Conservation (phyloP, 2,329 filamentous ascomycete genomes). For the Fusarium sp. region DNA sequence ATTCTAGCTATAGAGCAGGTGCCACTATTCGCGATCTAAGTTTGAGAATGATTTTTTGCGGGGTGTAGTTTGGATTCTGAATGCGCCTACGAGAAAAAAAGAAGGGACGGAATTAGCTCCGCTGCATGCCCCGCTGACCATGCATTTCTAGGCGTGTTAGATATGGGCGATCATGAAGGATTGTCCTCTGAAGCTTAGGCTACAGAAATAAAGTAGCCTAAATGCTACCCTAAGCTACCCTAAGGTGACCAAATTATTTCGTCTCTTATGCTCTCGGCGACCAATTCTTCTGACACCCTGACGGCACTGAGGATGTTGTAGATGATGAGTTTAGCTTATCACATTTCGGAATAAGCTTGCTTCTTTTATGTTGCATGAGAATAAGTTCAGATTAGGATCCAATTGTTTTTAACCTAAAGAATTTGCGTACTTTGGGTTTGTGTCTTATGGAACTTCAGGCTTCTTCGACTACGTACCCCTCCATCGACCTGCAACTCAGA, state of each 20-base stretch:
- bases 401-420: neutral
- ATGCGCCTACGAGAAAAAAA: constrained; percentile 19
- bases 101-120: constrained; percentile 35
- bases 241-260: neutral
- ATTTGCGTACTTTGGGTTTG: neutral
- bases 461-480: constrained; percentile 22
- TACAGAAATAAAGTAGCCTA: neutral
- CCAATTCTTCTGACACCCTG: neutral
- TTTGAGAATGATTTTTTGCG: constrained; percentile 43
- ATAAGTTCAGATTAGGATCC: neutral
- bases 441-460: constrained; percentile 4
- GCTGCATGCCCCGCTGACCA: constrained; percentile 28
- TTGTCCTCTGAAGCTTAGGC: neutral
- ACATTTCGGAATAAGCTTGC: neutral
- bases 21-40: constrained; percentile 12
- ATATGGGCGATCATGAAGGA: neutral
- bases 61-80: constrained; percentile 30
- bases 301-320: neutral
- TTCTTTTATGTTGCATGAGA: neutral
- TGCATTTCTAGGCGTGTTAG: neutral
- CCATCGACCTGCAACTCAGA: constrained; percentile 24
- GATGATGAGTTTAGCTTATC: neutral
- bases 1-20: neutral
- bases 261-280: neutral
- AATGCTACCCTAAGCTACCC: neutral